Conservation (phyloP, 257 asterid species). For the Nicotiana knightiana region DNA sequence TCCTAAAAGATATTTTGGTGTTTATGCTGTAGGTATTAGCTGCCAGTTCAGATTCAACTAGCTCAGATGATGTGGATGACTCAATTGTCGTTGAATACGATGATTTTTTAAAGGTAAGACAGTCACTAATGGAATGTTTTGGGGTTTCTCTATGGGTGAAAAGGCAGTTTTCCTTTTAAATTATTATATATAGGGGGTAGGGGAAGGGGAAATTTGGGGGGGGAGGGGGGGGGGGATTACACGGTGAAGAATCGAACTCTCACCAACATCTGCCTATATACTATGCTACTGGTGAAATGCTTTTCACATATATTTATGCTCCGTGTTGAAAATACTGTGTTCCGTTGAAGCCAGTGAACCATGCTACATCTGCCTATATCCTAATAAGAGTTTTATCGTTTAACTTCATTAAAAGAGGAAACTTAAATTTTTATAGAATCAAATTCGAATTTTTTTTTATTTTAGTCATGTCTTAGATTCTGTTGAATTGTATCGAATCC, state of each 20-base stretch:
- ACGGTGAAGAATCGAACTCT: too few relatives aligned
- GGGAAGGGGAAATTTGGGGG: too few relatives aligned
- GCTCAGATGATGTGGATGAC: conserved; percentile 34
- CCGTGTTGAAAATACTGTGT: neutral
- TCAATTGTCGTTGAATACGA: conserved; percentile 60
- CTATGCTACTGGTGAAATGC: too few relatives aligned
- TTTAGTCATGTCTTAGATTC: too few relatives aligned
- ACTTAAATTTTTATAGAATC: too few relatives aligned
- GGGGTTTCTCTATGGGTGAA: neutral
- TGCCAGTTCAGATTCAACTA: conserved; percentile 37
- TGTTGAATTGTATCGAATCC: too few relatives aligned
- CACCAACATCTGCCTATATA: too few relatives aligned
- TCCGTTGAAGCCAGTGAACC: neutral
- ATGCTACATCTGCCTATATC: neutral
- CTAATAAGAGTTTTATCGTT: neutral
- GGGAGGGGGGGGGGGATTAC: too few relatives aligned
- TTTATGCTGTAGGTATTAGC: conserved; percentile 37
- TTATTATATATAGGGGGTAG: too few relatives aligned
- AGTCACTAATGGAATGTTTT: neutral
- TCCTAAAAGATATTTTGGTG: neutral
- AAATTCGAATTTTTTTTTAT: too few relatives aligned
- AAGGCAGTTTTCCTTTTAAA: too few relatives aligned
- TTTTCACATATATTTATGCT: neutral
- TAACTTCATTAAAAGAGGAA: too few relatives aligned
- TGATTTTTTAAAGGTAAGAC: conserved; percentile 74